Base-by-base conservation (phyloP, 768 basidiomycete species). In the Suillus weaverae region DNA sequence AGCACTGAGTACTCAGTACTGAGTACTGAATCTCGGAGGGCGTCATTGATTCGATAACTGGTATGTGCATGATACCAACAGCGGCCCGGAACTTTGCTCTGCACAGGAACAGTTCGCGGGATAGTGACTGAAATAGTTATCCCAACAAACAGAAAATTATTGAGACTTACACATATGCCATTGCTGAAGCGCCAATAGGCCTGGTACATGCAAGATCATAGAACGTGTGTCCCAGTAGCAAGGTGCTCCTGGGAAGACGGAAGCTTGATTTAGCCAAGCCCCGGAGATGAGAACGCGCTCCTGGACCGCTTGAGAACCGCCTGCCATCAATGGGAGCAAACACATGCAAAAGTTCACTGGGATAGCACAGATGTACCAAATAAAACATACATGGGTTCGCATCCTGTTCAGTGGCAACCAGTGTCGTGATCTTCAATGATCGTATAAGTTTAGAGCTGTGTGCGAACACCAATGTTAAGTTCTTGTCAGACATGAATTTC, bases 101-200 rank as follows among this genome's bases (percentile, higher is more conserved):
- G 7, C 53, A 33, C 39, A 53, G 14, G 38, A 61, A 44, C 65
- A 55, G 36, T 20, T 61, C 61, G 66, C 66, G 68, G 55, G 61
- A 62, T 38, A 62, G 11, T 64, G 3, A 41, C 44, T 14, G 35
- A 71, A 73, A 73, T 70, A 66, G 32, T 60, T 16, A 20, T 61
- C 8, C 13, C 55, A 41, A 16, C 41, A 36, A 41, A 62, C 48
- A 36, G n/a, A 22, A 55, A 50, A 53, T 26, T 51, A 39, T 39
- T 59, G 53, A 60, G 59, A 14, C 61, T 67, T 65, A 73, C 70
- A 71, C 67, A 71, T 67, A 56, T n/a, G 32, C 1, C 36, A 35
- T 39, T 20, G 33, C 50, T 50, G 50, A 30, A 30, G 26, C 26
- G 50, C 66, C n/a, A 65, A 74, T 66, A 68, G 66, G 72, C n/a